phyloP scores from a whole-genome alignment of 1,284 basidiomycete species.

The Ganoderma multipileum region DNA sequence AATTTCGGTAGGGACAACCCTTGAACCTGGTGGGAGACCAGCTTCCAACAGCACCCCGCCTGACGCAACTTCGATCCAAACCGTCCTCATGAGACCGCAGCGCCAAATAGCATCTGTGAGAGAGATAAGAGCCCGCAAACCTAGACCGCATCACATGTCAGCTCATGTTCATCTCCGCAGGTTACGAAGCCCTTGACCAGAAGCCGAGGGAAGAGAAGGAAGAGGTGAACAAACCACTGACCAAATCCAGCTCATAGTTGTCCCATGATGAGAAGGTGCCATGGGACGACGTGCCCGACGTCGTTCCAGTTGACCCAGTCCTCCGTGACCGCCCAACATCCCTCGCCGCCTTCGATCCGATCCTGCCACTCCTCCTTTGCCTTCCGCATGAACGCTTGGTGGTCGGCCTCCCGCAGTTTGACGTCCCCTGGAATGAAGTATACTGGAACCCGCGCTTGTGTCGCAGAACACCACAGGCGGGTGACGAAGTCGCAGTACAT shows the following conservation, averaged over 20 bases:
- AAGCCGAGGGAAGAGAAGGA: background rate
- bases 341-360: conserved; percentile 13
- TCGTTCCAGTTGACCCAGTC: conserved; percentile 4
- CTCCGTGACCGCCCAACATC: conserved; percentile 9
- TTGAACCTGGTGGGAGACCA: background rate
- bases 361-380: conserved; percentile 5
- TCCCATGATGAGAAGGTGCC: conserved; percentile 2
- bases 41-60: background rate
- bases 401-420: background rate
- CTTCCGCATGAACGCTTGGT: background rate
- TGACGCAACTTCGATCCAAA: background rate
- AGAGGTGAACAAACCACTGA: background rate
- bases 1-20: background rate
- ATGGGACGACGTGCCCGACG: conserved; percentile 1
- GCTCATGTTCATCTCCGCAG: background rate
- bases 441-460: background rate
- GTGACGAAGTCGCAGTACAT: conserved; percentile 2
- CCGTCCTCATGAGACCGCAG: background rate
- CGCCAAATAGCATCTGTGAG: background rate
- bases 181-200: background rate
- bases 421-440: conserved; percentile 4
- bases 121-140: background rate
- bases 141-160: conserved; percentile 2
- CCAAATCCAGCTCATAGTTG: background rate
- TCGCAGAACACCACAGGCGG: background rate